phyloP scores from a whole-genome alignment of 140 eudicot genomes.

The Oenanthe javanica region DNA sequence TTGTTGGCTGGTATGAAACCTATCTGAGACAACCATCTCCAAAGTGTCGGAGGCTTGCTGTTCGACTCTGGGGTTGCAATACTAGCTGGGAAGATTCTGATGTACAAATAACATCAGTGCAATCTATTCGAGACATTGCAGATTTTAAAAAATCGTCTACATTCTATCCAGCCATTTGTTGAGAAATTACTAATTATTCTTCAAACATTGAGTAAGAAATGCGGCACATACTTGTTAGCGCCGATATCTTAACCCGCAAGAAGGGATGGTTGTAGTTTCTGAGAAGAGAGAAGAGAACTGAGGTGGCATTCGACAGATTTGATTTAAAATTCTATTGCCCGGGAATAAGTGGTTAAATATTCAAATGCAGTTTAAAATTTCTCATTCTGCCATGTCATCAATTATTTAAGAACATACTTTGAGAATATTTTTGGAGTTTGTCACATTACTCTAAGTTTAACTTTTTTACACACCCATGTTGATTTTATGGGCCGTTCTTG shows the following conservation, averaged over 20 bases:
- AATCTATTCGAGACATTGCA: conserved; percentile 49
- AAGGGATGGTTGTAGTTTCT: neutral
- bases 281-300: neutral
- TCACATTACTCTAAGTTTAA: no score
- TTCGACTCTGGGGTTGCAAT: conserved; percentile 91
- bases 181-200: conserved; percentile 8
- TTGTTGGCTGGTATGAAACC: conserved; percentile 61
- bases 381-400: no score
- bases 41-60: conserved; percentile 73
- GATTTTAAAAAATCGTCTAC: conserved; percentile 50
- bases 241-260: neutral
- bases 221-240: neutral
- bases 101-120: conserved; percentile 23
- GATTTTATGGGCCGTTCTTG: no score
- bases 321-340: neutral
- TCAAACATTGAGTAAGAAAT: neutral
- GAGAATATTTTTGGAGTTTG: no score
- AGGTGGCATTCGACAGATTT: neutral
- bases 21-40: conserved; percentile 60
- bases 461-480: no score
- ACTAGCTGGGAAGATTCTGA: conserved; percentile 39
- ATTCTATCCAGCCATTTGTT: conserved; percentile 57
- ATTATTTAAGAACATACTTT: no score
- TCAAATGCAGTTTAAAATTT: neutral
- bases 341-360: neutral